Evolutionary conservation across 208 protist genomes (phyloP).

Genomic region (Leishmania aethiopica): DNA sequence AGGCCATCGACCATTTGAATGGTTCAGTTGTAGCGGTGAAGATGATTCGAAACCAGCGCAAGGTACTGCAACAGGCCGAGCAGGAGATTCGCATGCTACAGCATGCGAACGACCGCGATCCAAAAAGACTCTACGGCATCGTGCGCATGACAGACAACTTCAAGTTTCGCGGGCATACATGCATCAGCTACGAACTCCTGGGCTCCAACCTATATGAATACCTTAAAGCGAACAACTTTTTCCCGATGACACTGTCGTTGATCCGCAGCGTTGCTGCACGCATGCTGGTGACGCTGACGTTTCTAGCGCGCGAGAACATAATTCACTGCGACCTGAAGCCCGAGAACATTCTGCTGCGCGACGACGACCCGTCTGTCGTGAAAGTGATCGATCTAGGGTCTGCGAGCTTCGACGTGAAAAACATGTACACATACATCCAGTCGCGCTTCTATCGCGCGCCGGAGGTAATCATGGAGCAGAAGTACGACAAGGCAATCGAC

Average conservation of each 20-base stretch:
- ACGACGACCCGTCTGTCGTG: conserved; percentile 77
- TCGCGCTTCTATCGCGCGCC: conserved; percentile 93
- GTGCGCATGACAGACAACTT: conserved; percentile 80
- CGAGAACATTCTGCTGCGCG: conserved; percentile 95
- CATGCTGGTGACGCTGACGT: conserved; percentile 77
- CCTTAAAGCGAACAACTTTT: conserved; percentile 73
- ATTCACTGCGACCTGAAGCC: conserved; percentile 97
- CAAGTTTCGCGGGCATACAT: conserved; percentile 72
- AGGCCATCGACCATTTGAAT: conserved; percentile 65
- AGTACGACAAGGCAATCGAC: conserved; percentile 87
- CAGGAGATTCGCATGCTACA: conserved; percentile 84
- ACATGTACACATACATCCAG: conserved; percentile 93
- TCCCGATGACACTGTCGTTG: conserved; percentile 71
- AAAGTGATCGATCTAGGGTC: conserved; percentile 98
- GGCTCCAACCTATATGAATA: conserved; percentile 77
- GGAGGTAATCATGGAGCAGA: conserved; percentile 83
- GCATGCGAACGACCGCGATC: conserved; percentile 65
- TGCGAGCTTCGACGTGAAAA: conserved; percentile 93
- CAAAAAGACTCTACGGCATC: conserved; percentile 61
- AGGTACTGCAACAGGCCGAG: conserved; percentile 69
- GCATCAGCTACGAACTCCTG: conserved; percentile 81
- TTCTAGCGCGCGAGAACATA: conserved; percentile 83
- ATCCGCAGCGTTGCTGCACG: conserved; percentile 73
- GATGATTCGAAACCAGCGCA: conserved; percentile 75
- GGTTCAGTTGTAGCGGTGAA: conserved; percentile 72